These are phyloP conservation scores for Nemania serpens DNA, from an alignment of 2,329 filamentous ascomycete species.

Conservation along the genomic window DNA sequence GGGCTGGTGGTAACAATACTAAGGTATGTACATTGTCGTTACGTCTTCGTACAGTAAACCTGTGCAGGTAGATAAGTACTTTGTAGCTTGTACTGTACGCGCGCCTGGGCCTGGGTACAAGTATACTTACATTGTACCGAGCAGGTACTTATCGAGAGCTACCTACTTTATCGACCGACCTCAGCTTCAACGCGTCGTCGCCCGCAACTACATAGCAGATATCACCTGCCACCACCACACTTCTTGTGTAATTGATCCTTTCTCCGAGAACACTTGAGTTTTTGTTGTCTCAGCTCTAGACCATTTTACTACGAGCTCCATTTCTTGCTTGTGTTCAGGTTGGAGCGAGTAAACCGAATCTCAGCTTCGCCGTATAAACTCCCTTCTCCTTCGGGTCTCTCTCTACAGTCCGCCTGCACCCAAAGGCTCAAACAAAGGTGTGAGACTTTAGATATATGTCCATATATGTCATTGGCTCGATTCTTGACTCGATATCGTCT, in stretches of 20 bases:
- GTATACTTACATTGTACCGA: no score
- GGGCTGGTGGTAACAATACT: no score
- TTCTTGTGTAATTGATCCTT: background rate
- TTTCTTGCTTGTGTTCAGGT: background rate
- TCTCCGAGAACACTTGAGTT: background rate
- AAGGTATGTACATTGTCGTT: no score
- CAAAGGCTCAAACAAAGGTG: background rate
- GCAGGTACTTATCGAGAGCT: no score
- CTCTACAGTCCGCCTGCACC: background rate
- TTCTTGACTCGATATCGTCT: background rate
- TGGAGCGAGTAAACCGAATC: background rate
- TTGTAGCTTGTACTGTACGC: background rate
- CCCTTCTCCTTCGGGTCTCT: background rate
- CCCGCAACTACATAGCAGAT: background rate
- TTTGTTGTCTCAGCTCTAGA: no score
- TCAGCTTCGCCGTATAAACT: background rate
- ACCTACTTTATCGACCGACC: background rate
- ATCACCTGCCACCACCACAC: background rate
- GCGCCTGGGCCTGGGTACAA: no score
- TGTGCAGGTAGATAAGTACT: no score
- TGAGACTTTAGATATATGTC: background rate
- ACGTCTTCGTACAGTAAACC: no score
- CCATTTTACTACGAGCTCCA: background rate
- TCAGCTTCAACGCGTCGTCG: slow-evolving; percentile 17
- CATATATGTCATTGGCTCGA: background rate